Evolutionary conservation across 208 protist genomes (phyloP).

Genomic region (Leishmania gerbilli): DNA sequence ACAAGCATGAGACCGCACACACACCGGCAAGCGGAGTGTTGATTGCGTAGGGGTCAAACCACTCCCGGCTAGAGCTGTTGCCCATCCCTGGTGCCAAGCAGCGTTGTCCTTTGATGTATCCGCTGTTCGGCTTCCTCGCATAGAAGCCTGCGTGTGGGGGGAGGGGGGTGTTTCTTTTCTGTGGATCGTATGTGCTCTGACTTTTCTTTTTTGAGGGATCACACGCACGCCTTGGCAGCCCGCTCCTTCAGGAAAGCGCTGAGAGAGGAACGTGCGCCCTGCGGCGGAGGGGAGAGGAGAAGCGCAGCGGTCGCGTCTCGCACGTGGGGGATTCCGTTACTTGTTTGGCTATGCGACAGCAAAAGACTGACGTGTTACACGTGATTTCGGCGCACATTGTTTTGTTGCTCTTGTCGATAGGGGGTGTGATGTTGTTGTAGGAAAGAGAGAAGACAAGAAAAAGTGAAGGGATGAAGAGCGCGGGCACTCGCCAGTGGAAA

Average conservation of each 20-base stretch:
- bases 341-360: not conserved
- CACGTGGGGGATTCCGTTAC: not conserved
- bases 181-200: not conserved
- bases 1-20: conserved; percentile 52
- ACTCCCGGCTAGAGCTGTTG: conserved; percentile 42
- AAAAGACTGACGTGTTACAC: not conserved
- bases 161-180: not conserved
- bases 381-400: not conserved
- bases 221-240: not conserved
- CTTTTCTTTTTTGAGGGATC: not conserved
- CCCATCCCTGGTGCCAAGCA: conserved; percentile 35
- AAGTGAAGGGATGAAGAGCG: not conserved
- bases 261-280: not conserved
- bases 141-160: not conserved
- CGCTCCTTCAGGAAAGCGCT: not conserved
- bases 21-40: conserved; percentile 78
- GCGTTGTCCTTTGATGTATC: not conserved
- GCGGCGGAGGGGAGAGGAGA: not conserved
- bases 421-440: not conserved
- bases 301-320: not conserved
- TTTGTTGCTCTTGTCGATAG: not conserved
- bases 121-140: no score
- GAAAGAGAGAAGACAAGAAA: not conserved
- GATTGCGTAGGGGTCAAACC: conserved; percentile 41
- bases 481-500: not conserved